Conservation (phyloP, 768 basidiomycete species). For the Gloeostereum incarnatum region DNA sequence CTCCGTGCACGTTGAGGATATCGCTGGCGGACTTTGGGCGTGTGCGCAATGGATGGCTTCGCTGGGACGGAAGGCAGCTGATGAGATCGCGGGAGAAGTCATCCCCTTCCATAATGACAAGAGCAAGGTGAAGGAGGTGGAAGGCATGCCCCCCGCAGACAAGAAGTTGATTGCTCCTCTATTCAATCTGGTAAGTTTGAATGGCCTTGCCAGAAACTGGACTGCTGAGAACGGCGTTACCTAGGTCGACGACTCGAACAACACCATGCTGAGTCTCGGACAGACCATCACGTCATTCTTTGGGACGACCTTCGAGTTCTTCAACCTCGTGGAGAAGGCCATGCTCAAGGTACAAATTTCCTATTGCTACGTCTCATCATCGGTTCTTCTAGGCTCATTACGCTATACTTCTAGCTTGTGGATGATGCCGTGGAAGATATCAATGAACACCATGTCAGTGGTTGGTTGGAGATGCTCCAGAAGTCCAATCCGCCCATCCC, state of each 20-base stretch:
- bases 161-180: constrained; percentile 59
- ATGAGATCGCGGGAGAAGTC: constrained; percentile 55
- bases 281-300: constrained; percentile 62
- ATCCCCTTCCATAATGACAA: constrained; percentile 66
- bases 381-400: constrained; percentile 1
- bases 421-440: constrained; percentile 75
- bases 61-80: constrained; percentile 55
- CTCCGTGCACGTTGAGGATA: constrained; percentile 71
- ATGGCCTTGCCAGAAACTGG: too few species aligned
- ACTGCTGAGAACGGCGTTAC: too few species aligned
- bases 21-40: constrained; percentile 71
- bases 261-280: constrained; percentile 58
- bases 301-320: constrained; percentile 74
- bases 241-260: constrained; percentile 70
- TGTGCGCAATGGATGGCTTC: constrained; percentile 67
- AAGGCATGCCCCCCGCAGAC: constrained; percentile 48
- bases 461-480: constrained; percentile 76
- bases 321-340: constrained; percentile 59
- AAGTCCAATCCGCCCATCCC: constrained; percentile 62
- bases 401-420: constrained; percentile 31
- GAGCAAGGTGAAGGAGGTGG: constrained; percentile 52
- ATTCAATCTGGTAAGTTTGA: constrained; percentile 66
- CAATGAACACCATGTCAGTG: constrained; percentile 74
- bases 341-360: constrained; percentile 46
- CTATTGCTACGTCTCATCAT: neutral